Evolutionary conservation across 2,329 filamentous ascomycete species (phyloP).

Genomic region (Aspergillus quadricinctus): DNA sequence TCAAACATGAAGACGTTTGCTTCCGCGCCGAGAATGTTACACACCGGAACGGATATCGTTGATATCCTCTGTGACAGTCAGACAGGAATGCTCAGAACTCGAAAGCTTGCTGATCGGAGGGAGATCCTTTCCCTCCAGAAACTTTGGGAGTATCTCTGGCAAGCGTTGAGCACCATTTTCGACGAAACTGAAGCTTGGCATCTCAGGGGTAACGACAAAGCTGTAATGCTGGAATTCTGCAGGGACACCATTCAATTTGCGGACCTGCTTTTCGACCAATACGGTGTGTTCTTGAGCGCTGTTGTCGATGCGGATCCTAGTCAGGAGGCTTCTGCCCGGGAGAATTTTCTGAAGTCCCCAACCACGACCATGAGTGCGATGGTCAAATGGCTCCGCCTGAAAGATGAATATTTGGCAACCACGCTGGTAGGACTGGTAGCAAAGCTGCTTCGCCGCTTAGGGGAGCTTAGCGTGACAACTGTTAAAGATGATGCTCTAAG

Average conservation of each 20-base stretch:
- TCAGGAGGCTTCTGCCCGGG: slow-evolving; percentile 39
- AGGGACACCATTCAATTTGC: slow-evolving; percentile 94
- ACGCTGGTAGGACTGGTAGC: slow-evolving; percentile 77
- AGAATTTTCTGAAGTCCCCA: slow-evolving; percentile 61
- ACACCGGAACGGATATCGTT: slow-evolving; percentile 58
- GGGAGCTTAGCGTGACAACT: slow-evolving; percentile 65
- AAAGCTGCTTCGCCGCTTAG: slow-evolving; percentile 78
- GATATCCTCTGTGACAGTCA: slow-evolving; percentile 62
- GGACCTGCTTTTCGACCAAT: slow-evolving; percentile 77
- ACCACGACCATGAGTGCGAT: slow-evolving; percentile 63
- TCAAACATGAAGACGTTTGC: slow-evolving; percentile 55
- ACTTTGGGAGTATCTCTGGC: slow-evolving; percentile 86
- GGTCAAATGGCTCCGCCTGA: slow-evolving; percentile 82
- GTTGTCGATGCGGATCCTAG: slow-evolving; percentile 46
- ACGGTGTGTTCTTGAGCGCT: slow-evolving; percentile 74
- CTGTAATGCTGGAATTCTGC: slow-evolving; percentile 84
- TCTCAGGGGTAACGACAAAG: slow-evolving; percentile 61
- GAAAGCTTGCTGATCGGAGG: slow-evolving; percentile 50
- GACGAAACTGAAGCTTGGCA: slow-evolving; percentile 81
- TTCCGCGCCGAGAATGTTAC: slow-evolving; percentile 57
- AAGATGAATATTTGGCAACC: slow-evolving; percentile 78
- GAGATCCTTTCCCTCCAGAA: slow-evolving; percentile 64
- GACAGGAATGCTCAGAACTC: slow-evolving; percentile 57
- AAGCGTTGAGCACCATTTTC: slow-evolving; percentile 74
- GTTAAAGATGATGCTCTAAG: slow-evolving; percentile 63